Percentiles rank a stretch among this genome's conserved stretches.
phyloP scores from a whole-genome alignment of 2,329 filamentous ascomycete species.

The Westerdykella sp. region DNA sequence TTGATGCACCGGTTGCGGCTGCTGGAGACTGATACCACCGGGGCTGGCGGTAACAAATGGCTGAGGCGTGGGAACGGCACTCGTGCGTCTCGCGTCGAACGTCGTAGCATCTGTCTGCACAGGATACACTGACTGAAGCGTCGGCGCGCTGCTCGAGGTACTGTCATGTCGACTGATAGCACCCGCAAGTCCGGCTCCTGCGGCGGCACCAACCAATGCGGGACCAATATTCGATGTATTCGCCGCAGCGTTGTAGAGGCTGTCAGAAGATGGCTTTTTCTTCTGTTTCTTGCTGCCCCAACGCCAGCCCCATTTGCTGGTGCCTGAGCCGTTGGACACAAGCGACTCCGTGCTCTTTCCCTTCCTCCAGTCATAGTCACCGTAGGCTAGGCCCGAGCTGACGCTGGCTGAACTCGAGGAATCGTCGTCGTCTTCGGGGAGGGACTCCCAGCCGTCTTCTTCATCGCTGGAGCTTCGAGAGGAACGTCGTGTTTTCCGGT shows the following conservation, averaged over 20 bases:
- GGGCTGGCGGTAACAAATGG: constrained; percentile 28
- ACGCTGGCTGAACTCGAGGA: constrained; percentile 44
- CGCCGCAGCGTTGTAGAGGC: constrained; percentile 29
- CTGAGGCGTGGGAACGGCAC: constrained; percentile 41
- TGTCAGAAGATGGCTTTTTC: constrained; percentile 28
- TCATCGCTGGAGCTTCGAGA: constrained; percentile 43
- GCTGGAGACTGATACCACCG: constrained; percentile 64
- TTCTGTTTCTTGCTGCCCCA: constrained; percentile 51
- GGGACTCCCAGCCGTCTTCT: constrained; percentile 44
- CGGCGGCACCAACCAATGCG: constrained; percentile 37
- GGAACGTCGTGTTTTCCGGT: constrained; percentile 15
- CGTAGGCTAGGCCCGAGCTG: constrained; percentile 57
- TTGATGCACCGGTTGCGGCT: constrained; percentile 72
- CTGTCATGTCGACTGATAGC: constrained; percentile 44
- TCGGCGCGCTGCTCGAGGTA: constrained; percentile 42
- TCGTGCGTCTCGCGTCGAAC: constrained; percentile 53
- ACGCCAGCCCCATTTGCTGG: constrained; percentile 55
- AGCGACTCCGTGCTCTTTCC: constrained; percentile 49
- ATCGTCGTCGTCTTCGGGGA: constrained; percentile 29
- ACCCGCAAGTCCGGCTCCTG: constrained; percentile 45
- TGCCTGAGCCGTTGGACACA: constrained; percentile 48
- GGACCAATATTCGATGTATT: constrained; percentile 35
- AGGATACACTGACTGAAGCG: constrained; percentile 60
- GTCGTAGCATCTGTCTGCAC: constrained; percentile 59
- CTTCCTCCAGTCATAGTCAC: constrained; percentile 38